Evolutionary conservation across 1,284 basidiomycete genomes (phyloP).

Genomic region (Rhodotorula sp.): DNA sequence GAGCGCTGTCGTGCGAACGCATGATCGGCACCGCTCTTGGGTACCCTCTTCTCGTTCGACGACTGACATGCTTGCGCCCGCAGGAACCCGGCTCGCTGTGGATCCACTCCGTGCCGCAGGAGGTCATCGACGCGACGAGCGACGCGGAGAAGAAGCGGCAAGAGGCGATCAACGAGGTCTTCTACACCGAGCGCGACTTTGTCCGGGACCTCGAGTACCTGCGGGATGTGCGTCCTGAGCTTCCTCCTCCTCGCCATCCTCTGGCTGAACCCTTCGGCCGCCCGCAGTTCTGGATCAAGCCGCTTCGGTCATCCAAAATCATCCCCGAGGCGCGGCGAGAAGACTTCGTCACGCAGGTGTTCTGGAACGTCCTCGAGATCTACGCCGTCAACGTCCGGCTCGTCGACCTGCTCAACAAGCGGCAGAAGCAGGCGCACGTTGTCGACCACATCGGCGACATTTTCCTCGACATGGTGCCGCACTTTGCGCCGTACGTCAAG

Average conservation of each 20-base stretch:
- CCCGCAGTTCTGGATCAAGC: constrained; percentile 84
- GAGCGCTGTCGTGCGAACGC: too few relatives aligned
- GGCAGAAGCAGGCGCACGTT: constrained; percentile 91
- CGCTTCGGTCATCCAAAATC: constrained; percentile 70
- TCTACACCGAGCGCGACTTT: constrained; percentile 97
- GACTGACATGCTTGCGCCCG: background rate
- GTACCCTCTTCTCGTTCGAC: too few relatives aligned
- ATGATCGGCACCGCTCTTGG: constrained; percentile 19
- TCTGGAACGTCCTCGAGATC: constrained; percentile 97
- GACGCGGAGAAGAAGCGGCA: constrained; percentile 94
- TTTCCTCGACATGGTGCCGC: constrained; percentile 80
- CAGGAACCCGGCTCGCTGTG: constrained; percentile 91
- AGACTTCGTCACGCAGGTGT: constrained; percentile 90
- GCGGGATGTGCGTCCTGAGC: constrained; percentile 71
- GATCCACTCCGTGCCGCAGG: constrained; percentile 94
- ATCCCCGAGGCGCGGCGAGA: constrained; percentile 75
- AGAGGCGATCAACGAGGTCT: constrained; percentile 98
- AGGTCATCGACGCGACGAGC: constrained; percentile 87
- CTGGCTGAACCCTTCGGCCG: constrained; percentile 19
- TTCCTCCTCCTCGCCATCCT: background rate
- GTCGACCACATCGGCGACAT: constrained; percentile 93
- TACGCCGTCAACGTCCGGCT: constrained; percentile 86
- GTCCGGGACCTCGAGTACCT: constrained; percentile 97
- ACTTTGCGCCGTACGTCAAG: constrained; percentile 88
- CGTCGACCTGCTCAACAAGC: constrained; percentile 88